A percentile compares a stretch with the other conserved stretches of the same genome.
These are phyloP conservation scores for Saccharum hybrid DNA, from an alignment of 202 grass and related monocot species.

Conservation along the genomic window DNA sequence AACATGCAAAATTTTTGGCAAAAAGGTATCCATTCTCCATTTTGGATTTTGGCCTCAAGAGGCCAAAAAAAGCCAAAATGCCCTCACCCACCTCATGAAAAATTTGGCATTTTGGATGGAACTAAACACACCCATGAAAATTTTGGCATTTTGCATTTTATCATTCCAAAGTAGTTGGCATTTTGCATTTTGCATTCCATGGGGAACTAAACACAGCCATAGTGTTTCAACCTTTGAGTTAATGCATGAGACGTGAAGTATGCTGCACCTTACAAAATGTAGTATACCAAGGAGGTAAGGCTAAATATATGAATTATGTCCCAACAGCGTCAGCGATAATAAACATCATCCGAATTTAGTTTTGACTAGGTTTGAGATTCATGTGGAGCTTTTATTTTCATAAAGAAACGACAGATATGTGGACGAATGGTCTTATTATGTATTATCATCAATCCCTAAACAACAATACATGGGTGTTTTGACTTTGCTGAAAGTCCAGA, in stretches of 20 bases:
- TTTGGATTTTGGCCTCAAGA: too few species aligned
- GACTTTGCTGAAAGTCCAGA: conserved; percentile 23
- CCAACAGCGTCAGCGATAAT: not conserved
- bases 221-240: not conserved
- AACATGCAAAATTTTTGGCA: too few species aligned
- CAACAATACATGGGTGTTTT: not conserved
- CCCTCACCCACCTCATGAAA: too few species aligned
- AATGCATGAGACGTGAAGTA: not conserved
- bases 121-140: too few species aligned
- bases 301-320: not conserved
- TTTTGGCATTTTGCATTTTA: too few species aligned
- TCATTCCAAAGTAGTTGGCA: too few species aligned
- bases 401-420: not conserved
- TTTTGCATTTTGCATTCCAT: too few species aligned
- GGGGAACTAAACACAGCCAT: too few species aligned
- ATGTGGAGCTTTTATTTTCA: not conserved
- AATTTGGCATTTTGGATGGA: too few species aligned
- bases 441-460: not conserved
- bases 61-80: too few species aligned
- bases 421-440: not conserved
- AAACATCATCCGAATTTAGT: not conserved
- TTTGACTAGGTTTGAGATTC: not conserved
- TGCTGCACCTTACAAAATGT: not conserved
- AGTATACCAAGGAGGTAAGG: not conserved
- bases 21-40: too few species aligned